Conservation (phyloP, 345 rosid species). For the Aethionema arabicum region DNA sequence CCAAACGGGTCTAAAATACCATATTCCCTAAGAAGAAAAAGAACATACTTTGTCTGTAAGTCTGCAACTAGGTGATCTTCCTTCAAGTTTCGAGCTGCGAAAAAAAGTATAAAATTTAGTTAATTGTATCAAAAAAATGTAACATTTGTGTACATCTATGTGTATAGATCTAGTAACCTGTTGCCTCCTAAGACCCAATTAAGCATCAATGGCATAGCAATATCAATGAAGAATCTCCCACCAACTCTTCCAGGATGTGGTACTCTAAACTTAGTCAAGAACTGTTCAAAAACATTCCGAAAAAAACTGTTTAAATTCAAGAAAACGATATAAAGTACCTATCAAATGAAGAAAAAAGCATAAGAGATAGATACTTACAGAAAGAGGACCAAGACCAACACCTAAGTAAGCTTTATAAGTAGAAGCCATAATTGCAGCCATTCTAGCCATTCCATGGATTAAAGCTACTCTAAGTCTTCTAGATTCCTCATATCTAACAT, state of each 20-base stretch:
- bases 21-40: no score
- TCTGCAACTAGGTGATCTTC: conserved; percentile 72
- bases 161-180: conserved; percentile 53
- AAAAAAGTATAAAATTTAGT: not conserved
- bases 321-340: not conserved
- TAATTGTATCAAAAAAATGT: not conserved
- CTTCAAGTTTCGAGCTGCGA: conserved; percentile 81
- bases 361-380: conserved; percentile 46
- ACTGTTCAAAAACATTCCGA: conserved; percentile 63
- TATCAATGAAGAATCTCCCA: conserved; percentile 73
- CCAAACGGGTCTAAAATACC: no score
- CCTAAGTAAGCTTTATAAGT: conserved; percentile 94
- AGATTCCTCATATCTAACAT: conserved; percentile 65
- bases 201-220: conserved; percentile 84
- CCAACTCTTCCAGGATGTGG: conserved; percentile 91
- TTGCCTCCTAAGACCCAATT: conserved; percentile 91
- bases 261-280: conserved; percentile 78
- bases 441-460: conserved; percentile 90
- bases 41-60: conserved; percentile 73
- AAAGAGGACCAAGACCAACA: conserved; percentile 91
- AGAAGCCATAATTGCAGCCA: conserved; percentile 96
- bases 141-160: not conserved
- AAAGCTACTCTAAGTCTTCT: conserved; percentile 78
- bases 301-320: conserved; percentile 3
- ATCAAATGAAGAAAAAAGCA: conserved; percentile 4